Evolutionary conservation across 2,329 filamentous ascomycete species (phyloP).

Genomic region (Fonsecaea erecta): DNA sequence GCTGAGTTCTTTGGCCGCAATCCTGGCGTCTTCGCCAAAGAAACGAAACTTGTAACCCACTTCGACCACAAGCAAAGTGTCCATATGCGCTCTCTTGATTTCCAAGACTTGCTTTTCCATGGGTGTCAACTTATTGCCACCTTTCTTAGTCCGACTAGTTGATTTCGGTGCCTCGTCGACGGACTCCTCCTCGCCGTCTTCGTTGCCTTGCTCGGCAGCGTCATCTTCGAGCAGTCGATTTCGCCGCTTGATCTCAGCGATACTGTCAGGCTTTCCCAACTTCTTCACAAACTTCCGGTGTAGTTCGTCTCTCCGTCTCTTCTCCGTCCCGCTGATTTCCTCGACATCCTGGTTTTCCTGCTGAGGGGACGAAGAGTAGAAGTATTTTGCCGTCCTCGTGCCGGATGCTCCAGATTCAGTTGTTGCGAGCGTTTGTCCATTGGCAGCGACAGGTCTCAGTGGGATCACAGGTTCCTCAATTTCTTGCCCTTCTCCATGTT

Average conservation of each 20-base stretch:
- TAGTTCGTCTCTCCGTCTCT: conserved; percentile 68
- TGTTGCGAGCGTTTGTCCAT: conserved; percentile 23
- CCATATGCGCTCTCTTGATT: conserved; percentile 88
- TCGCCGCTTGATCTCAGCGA: conserved; percentile 68
- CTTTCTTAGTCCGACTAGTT: conserved; percentile 66
- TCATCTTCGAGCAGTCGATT: conserved; percentile 62
- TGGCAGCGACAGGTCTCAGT: conserved; percentile 26
- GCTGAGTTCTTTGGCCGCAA: conserved; percentile 84
- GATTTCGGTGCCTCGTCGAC: conserved; percentile 55
- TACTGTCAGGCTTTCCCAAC: conserved; percentile 81
- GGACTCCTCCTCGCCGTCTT: conserved; percentile 64
- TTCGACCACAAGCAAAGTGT: conserved; percentile 88
- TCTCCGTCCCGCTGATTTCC: conserved; percentile 52
- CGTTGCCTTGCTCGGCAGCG: conserved; percentile 57
- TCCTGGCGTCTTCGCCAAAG: conserved; percentile 91
- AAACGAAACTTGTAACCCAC: conserved; percentile 98
- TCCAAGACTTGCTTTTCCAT: conserved; percentile 93
- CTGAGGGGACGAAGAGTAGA: conserved; percentile 59
- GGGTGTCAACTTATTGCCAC: conserved; percentile 83
- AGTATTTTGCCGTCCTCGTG: conserved; percentile 62
- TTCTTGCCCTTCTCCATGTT: conserved; percentile 8
- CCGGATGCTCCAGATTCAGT: conserved; percentile 39
- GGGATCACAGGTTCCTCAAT: conserved; percentile 14
- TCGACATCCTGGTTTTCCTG: conserved; percentile 47
- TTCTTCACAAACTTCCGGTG: conserved; percentile 89